These are phyloP conservation scores for Trichophyton mentagrophytes DNA, from an alignment of 2,329 filamentous ascomycete species.

Conservation along the genomic window DNA sequence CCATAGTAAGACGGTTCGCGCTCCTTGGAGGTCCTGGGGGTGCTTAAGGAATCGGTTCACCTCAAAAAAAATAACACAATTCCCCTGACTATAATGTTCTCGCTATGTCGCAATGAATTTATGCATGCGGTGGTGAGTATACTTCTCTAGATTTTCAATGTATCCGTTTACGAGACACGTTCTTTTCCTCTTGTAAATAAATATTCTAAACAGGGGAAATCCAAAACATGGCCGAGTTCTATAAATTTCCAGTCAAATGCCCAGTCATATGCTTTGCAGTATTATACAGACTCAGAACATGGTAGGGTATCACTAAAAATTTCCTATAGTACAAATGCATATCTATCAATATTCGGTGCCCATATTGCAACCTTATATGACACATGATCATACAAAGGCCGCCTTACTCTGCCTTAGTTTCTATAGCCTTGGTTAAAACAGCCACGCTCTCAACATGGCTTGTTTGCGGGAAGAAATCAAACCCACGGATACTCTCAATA, in stretches of 20 bases:
- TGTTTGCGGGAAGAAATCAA: slow-evolving; percentile 93
- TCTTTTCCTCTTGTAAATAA: neutral
- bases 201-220: neutral
- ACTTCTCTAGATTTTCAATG: neutral
- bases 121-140: neutral
- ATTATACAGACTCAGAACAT: neutral
- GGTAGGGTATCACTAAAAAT: slow-evolving; percentile 1
- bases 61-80: neutral
- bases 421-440: slow-evolving; percentile 37
- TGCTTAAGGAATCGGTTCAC: slow-evolving; percentile 20
- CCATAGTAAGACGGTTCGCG: slow-evolving; percentile 89
- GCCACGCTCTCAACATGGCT: slow-evolving; percentile 55
- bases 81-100: neutral
- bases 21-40: slow-evolving; percentile 77
- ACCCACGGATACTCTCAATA: slow-evolving; percentile 81
- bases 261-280: neutral
- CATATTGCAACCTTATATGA: too few relatives aligned
- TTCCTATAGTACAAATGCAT: neutral
- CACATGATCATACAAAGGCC: neutral
- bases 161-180: neutral
- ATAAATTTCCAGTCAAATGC: neutral
- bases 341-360: neutral
- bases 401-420: neutral
- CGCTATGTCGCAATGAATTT: neutral
- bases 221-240: neutral